A percentile compares a stretch with the other conserved stretches of the same genome.
Conservation (phyloP, 1,139 yeast species). For the Geotrichum siamense region DNA sequence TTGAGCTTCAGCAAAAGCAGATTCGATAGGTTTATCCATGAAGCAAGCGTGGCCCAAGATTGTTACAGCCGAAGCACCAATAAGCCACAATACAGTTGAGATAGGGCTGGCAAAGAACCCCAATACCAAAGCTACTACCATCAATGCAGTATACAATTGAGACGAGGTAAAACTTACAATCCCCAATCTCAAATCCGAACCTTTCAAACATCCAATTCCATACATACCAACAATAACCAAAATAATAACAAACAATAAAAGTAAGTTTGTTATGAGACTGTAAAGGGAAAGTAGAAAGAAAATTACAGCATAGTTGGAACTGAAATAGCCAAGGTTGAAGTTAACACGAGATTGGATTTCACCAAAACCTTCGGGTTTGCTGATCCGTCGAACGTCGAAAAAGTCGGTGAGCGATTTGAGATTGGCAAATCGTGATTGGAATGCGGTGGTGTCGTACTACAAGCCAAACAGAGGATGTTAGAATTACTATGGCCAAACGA, state of each 20-base stretch:
- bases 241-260: conserved; percentile 71
- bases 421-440: conserved; percentile 62
- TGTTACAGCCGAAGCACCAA: conserved; percentile 86
- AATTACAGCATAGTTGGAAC: conserved; percentile 76
- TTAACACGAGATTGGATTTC: conserved; percentile 85
- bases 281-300: conserved; percentile 63
- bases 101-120: conserved; percentile 92
- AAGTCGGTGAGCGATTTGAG: conserved; percentile 88
- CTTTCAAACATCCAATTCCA: conserved; percentile 72
- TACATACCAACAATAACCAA: conserved; percentile 54
- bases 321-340: conserved; percentile 79
- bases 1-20: conserved; percentile 85
- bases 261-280: conserved; percentile 72
- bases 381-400: conserved; percentile 79
- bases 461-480: conserved; percentile 3
- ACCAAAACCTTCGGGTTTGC: conserved; percentile 83
- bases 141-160: conserved; percentile 81
- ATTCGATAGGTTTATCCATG: conserved; percentile 96
- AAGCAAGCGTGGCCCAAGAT: conserved; percentile 88
- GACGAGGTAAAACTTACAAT: conserved; percentile 47
- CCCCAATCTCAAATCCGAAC: conserved; percentile 65
- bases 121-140: conserved; percentile 64
- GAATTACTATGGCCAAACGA: not conserved
- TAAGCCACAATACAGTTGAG: conserved; percentile 90
- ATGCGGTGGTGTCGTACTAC: conserved; percentile 36